Percentiles rank a stretch among this genome's conserved stretches.
Conservation (phyloP, 2,329 filamentous ascomycete genomes). For the Fusarium bulbicola region DNA sequence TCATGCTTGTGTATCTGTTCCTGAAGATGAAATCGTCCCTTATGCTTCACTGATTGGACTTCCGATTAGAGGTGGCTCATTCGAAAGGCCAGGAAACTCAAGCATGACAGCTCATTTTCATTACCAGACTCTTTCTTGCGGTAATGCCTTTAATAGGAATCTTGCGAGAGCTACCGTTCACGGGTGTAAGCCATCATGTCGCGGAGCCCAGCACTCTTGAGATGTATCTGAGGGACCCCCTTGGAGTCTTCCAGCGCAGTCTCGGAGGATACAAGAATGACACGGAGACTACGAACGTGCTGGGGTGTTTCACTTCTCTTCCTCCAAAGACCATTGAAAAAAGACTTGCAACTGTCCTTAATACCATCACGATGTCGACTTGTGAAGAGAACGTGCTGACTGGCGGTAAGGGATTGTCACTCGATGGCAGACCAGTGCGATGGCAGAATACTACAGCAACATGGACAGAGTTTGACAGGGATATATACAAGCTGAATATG, state of each 20-base stretch:
- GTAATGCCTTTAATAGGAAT: not conserved
- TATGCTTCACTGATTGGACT: not conserved
- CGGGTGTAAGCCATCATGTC: not conserved
- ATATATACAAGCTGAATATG: not conserved
- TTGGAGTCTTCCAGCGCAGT: not conserved
- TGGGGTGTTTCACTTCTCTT: not conserved
- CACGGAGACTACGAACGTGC: not conserved
- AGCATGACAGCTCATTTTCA: not conserved
- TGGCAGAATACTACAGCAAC: not conserved
- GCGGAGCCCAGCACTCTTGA: not conserved
- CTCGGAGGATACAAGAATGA: not conserved
- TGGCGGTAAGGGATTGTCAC: not conserved
- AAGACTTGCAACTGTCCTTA: not conserved
- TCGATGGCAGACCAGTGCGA: not conserved
- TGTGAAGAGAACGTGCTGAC: not conserved
- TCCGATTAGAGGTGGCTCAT: not conserved
- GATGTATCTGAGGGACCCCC: not conserved
- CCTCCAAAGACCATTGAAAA: rapidly evolving
- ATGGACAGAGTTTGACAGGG: not conserved
- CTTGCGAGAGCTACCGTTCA: not conserved
- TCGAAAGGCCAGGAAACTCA: not conserved
- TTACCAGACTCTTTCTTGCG: conserved; percentile 1
- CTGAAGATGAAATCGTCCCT: not conserved
- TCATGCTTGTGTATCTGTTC: not conserved
- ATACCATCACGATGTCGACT: not conserved